A percentile compares a stretch with the other conserved stretches of the same genome.
Evolutionary conservation across 2,329 filamentous ascomycete genomes (phyloP).

Genomic region (Colletotrichum sp.): DNA sequence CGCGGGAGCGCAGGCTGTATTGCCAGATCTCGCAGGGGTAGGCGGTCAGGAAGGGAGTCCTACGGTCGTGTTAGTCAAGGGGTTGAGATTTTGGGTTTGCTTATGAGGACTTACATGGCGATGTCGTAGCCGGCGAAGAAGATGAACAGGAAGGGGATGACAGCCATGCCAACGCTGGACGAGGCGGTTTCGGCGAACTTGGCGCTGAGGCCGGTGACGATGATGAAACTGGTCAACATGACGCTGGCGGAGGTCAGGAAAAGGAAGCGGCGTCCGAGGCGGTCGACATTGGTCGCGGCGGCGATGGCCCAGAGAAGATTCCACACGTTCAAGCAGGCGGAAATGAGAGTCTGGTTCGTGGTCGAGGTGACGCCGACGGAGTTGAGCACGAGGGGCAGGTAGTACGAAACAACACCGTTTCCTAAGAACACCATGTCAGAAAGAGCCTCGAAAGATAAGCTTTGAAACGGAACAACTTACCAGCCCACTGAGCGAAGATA

Average conservation of each 20-base stretch:
- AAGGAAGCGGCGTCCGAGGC: conserved; percentile 10
- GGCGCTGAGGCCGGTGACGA: conserved; percentile 15
- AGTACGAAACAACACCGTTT: conserved; percentile 34
- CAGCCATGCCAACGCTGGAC: conserved; percentile 27
- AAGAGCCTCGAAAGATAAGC: fast-evolving
- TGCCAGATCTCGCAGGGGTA: conserved; percentile 19
- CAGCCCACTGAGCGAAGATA: conserved; percentile 29
- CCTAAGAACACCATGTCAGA: fast-evolving
- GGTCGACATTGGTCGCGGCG: conserved; percentile 16
- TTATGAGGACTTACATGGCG: conserved; percentile 16
- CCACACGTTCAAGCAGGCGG: conserved; percentile 17
- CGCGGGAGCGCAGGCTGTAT: conserved; percentile 5
- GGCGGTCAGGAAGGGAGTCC: conserved; percentile 5
- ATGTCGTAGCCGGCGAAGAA: conserved; percentile 35
- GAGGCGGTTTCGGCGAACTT: conserved; percentile 23
- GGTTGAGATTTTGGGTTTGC: too few species aligned
- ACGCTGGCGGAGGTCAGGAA: conserved; percentile 12
- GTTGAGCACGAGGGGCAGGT: conserved; percentile 25
- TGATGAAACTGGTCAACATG: conserved; percentile 13
- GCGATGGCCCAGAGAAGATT: conserved; percentile 16
- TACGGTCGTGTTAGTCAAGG: too few species aligned
- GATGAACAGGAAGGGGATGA: conserved; percentile 43
- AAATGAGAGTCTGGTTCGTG: conserved; percentile 41
- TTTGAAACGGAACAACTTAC: neutral
- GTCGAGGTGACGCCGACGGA: conserved; percentile 32